These are phyloP conservation scores for Striga asiatica DNA, from an alignment of 257 asterid genomes.

Conservation along the genomic window DNA sequence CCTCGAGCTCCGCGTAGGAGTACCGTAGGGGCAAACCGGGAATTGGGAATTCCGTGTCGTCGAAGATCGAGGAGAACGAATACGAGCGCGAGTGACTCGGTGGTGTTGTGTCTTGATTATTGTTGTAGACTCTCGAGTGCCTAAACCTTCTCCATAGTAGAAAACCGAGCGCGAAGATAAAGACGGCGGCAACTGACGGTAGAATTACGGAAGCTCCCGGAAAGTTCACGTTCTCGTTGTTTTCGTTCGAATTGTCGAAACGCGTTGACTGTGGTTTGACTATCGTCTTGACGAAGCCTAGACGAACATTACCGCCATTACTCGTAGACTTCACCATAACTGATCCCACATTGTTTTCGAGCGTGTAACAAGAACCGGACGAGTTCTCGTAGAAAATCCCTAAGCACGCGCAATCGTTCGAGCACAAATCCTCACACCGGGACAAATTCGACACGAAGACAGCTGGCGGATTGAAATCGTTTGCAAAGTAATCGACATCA, in stretches of 20 bases:
- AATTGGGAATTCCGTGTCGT: conserved; percentile 38
- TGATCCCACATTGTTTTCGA: conserved; percentile 46
- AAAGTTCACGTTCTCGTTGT: conserved; percentile 14
- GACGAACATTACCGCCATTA: conserved; percentile 16
- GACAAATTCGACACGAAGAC: conserved; percentile 28
- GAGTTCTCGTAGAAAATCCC: conserved; percentile 48
- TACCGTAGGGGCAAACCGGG: conserved; percentile 57
- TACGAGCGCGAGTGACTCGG: not conserved
- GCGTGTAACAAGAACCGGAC: conserved; percentile 49
- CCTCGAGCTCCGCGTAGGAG: conserved; percentile 36
- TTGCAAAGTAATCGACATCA: conserved; percentile 58
- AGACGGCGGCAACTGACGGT: conserved; percentile 37
- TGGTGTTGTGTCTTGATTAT: not conserved
- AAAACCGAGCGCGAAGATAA: conserved; percentile 28
- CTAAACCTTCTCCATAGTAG: conserved; percentile 28
- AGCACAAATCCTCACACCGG: conserved; percentile 49
- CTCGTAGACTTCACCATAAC: conserved; percentile 17
- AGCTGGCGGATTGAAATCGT: conserved; percentile 35
- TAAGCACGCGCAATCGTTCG: conserved; percentile 51
- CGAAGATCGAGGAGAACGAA: conserved; percentile 15
- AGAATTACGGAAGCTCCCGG: conserved; percentile 36
- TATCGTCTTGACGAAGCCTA: conserved; percentile 39
- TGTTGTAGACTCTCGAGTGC: not conserved
- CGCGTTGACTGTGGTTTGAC: conserved; percentile 13
- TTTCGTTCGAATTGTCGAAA: conserved; percentile 8